Evolutionary conservation across 2,329 filamentous ascomycete genomes (phyloP).

Genomic region (Penicillium sp.): DNA sequence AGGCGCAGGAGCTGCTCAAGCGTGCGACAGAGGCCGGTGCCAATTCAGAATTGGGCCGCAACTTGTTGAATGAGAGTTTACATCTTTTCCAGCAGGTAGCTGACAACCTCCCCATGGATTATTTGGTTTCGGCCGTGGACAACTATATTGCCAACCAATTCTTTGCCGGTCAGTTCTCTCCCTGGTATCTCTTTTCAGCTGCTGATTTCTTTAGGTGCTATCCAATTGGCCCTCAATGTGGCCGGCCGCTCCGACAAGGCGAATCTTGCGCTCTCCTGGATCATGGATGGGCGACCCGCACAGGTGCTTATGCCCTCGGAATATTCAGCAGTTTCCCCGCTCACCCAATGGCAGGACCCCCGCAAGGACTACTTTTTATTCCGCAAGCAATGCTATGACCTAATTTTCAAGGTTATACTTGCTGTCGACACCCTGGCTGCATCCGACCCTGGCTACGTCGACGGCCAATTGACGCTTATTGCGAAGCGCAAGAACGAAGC

Average conservation of each 20-base stretch:
- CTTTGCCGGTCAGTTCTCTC: slow-evolving; percentile 60
- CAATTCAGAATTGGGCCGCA: slow-evolving; percentile 71
- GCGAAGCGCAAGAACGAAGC: slow-evolving; percentile 80
- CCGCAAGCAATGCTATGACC: slow-evolving; percentile 73
- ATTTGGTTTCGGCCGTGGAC: slow-evolving; percentile 69
- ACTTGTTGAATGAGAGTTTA: slow-evolving; percentile 81
- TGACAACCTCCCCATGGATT: slow-evolving; percentile 71
- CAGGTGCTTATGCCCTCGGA: slow-evolving; percentile 38
- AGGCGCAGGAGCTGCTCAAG: slow-evolving; percentile 91
- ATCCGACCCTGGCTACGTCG: slow-evolving; percentile 65
- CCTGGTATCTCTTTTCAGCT: slow-evolving; percentile 15
- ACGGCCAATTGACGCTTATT: slow-evolving; percentile 71
- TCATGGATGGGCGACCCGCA: slow-evolving; percentile 73
- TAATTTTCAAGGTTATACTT: slow-evolving; percentile 78
- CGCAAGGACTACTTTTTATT: slow-evolving; percentile 64
- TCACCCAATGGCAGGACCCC: slow-evolving; percentile 51
- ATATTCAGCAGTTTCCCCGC: slow-evolving; percentile 4
- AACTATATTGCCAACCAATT: slow-evolving; percentile 81
- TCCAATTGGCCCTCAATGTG: slow-evolving; percentile 78
- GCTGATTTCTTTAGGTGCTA: slow-evolving; percentile 56
- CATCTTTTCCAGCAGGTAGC: slow-evolving; percentile 86
- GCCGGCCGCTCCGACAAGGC: slow-evolving; percentile 81
- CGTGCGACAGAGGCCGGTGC: slow-evolving; percentile 72
- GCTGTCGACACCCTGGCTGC: slow-evolving; percentile 69
- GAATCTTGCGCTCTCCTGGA: slow-evolving; percentile 77